Evolutionary conservation across 805 yeast species (phyloP), one percentile per base, ranked within the genome.

Genomic region (Myxozyma monticola): DNA sequence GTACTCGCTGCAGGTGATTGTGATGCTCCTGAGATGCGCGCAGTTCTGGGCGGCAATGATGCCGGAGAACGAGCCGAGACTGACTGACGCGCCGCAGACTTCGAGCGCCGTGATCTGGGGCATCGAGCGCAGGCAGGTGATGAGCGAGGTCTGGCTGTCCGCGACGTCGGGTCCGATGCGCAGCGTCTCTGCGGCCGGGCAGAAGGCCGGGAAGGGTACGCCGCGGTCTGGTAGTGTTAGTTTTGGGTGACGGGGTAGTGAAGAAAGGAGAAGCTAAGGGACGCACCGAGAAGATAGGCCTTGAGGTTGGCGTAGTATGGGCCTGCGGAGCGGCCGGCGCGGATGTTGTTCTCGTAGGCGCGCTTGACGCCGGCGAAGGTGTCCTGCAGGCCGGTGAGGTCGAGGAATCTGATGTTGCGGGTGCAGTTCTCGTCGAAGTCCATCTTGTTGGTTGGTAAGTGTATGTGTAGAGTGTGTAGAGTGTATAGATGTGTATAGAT

Each of bases 51-150:
- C 22, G 21, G 49, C 49, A 5, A 31, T 26, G 28, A 34, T 24
- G 25, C 49, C 49, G 15, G 49, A 45, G 29, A 45, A 45, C 18
- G 45, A 38, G 31, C 49, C 49, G 6, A 45, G 45, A 18, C 45
- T 45, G 17, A 45, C n/a, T 12, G 31, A 22, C 12, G 49, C 43
- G 35, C 44, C 29, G 0, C 26, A 35, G 25, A 42, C 21, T 12
- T 45, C 45, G 21, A 45, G 37, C 9, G 36, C 25, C 21, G 17
- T 22, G 28, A 45, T 26, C 37, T 39, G 26, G 20, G 25, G 31
- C 25, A 45, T 21, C 15, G 30, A 40, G 8, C 20, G 39, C 20
- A 45, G 40, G 25, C 38, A 45, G 10, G 49, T 39, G 20, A 45
- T 42, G 41, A 45, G 26, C 14, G 43, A 15, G 10, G 35, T 29